Conservation (phyloP, 1,284 basidiomycete genomes). For the Vanrija sp. region DNA sequence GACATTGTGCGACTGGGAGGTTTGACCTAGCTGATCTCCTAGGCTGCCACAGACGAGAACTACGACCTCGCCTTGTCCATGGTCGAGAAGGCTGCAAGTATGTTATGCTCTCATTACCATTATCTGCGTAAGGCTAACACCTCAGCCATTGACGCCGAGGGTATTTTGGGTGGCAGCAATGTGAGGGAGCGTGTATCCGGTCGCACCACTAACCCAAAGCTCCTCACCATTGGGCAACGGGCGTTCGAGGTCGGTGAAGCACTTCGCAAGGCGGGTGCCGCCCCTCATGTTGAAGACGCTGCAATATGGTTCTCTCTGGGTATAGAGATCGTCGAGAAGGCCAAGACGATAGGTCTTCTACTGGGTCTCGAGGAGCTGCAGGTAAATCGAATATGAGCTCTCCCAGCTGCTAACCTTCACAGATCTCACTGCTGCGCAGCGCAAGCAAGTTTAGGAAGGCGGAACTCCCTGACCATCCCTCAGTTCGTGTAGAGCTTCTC, state of each 20-base stretch:
- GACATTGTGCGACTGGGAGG: background rate
- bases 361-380: background rate
- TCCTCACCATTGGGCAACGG: no score
- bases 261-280: no score
- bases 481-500: constrained; percentile 7
- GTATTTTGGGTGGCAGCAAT: no score
- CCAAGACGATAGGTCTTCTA: background rate
- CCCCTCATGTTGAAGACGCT: background rate
- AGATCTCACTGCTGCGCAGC: background rate
- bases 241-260: no score
- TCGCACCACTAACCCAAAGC: no score
- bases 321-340: background rate
- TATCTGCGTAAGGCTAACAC: background rate
- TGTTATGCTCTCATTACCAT: background rate
- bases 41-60: constrained; percentile 4
- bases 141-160: background rate
- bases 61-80: constrained; percentile 4
- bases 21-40: background rate
- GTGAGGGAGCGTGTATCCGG: no score
- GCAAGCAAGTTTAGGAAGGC: background rate
- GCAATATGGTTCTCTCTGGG: background rate
- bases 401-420: background rate
- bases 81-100: constrained; percentile 4
- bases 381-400: background rate
- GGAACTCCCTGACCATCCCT: background rate